A percentile compares a stretch with the other conserved stretches of the same genome.
These are phyloP conservation scores for Colletotrichum magnum DNA, from an alignment of 2,329 filamentous ascomycete genomes.

Conservation along the genomic window DNA sequence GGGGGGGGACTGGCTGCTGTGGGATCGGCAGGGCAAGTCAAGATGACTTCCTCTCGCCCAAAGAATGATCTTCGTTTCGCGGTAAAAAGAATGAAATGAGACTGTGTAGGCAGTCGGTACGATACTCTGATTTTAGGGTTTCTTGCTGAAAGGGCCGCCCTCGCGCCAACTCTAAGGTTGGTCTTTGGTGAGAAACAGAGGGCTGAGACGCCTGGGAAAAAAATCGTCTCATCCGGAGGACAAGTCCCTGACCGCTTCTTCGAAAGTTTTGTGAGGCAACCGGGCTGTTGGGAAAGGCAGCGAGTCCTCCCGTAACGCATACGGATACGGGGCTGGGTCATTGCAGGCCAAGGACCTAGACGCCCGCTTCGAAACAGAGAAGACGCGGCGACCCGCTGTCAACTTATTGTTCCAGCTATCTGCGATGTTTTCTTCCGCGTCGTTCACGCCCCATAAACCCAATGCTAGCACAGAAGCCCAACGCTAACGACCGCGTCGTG, in stretches of 20 bases:
- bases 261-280: conserved; percentile 28
- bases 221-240: not conserved
- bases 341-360: conserved; percentile 13
- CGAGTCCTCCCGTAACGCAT: conserved; percentile 5
- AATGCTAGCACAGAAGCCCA: not conserved
- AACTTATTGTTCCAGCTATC: conserved; percentile 6
- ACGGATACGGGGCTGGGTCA: conserved; percentile 16
- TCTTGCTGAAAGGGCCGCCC: conserved; percentile 1
- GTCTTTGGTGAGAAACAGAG: not conserved
- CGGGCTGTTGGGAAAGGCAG: conserved; percentile 23
- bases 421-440: conserved; percentile 10
- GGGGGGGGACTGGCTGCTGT: conserved; percentile 10
- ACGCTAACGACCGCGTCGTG: not conserved
- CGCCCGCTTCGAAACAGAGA: conserved; percentile 17
- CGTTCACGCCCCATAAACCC: not conserved
- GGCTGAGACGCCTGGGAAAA: no score
- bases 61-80: not conserved
- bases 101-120: not conserved
- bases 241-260: conserved; percentile 33
- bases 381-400: conserved; percentile 36
- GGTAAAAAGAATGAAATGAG: not conserved
- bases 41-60: not conserved
- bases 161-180: not conserved
- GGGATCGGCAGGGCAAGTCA: conserved; percentile 5
- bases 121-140: not conserved